These are phyloP conservation scores for Apophysomyces trapeziformis DNA, from an alignment of 371 early-diverging fungal species.

Conservation along the genomic window DNA sequence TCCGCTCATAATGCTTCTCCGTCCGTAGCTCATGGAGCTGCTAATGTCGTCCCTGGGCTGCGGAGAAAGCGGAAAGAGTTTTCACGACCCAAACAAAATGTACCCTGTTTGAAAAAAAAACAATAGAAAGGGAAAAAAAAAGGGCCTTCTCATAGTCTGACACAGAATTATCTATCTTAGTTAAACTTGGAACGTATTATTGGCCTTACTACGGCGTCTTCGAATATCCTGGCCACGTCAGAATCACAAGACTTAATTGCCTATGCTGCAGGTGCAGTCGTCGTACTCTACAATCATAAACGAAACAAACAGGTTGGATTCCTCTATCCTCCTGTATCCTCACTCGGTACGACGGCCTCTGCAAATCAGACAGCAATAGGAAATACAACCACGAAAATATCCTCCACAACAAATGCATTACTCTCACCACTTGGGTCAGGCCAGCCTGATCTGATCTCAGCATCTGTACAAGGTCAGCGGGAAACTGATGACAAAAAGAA, in stretches of 20 bases:
- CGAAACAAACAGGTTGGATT: conserved; percentile 72
- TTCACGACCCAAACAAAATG: conserved; percentile 29
- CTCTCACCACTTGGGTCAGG: conserved; percentile 19
- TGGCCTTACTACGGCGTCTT: conserved; percentile 63
- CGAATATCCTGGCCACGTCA: conserved; percentile 63
- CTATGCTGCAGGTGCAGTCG: conserved; percentile 77
- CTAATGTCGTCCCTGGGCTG: conserved; percentile 2
- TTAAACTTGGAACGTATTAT: conserved; percentile 67
- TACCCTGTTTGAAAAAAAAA: conserved; percentile 21
- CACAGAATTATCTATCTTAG: conserved; percentile 28
- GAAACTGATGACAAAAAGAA: conserved; percentile 37
- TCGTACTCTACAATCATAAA: conserved; percentile 74
- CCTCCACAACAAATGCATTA: conserved; percentile 9
- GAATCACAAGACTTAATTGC: conserved; percentile 65
- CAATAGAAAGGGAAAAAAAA: neutral
- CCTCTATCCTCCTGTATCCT: conserved; percentile 48
- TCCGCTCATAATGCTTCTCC: conserved; percentile 12
- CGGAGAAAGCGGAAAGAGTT: conserved; percentile 34
- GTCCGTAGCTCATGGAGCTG: conserved; percentile 2
- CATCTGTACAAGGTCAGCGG: conserved; percentile 10
- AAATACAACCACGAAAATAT: conserved; percentile 11
- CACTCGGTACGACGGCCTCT: neutral
- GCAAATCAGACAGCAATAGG: neutral
- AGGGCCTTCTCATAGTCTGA: neutral
- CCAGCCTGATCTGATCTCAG: conserved; percentile 13